phyloP scores from a whole-genome alignment of 2,329 filamentous ascomycete species.

The Microdochium bolleyi region DNA sequence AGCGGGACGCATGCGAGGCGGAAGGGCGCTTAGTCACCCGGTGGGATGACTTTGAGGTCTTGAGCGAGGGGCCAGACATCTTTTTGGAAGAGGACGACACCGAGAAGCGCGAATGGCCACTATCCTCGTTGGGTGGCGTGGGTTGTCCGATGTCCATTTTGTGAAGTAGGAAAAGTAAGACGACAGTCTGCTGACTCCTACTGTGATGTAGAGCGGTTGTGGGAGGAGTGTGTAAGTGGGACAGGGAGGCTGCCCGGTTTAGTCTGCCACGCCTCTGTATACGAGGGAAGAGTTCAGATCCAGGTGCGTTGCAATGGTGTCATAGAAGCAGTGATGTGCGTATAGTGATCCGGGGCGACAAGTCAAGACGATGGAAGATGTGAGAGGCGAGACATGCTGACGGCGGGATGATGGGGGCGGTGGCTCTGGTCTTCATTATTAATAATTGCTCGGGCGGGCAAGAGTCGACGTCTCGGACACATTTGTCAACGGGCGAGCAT shows the following conservation, averaged over 20 bases:
- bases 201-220: not conserved
- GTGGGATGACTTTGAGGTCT: slow-evolving; percentile 40
- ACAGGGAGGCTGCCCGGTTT: not conserved
- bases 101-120: slow-evolving; percentile 12
- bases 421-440: not conserved
- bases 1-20: slow-evolving; percentile 27
- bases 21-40: slow-evolving; percentile 43
- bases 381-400: not conserved
- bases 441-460: not conserved
- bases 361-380: not conserved
- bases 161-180: slow-evolving; percentile 12
- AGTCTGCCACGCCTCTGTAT: not conserved
- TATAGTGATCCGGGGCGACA: not conserved
- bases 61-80: slow-evolving; percentile 26
- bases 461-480: not conserved
- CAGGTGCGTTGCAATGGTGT: not conserved
- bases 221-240: slow-evolving; percentile 1
- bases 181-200: not conserved
- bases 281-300: not conserved
- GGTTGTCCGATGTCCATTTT: slow-evolving; percentile 44
- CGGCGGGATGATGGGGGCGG: not conserved
- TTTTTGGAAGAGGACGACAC: not conserved
- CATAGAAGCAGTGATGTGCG: not conserved
- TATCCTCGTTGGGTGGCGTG: slow-evolving; percentile 39
- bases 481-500: not conserved